Percentiles rank a stretch among this genome's conserved stretches.
These are phyloP conservation scores for Beauveria pseudobassiana DNA, from an alignment of 2,329 filamentous ascomycete species.

Conservation along the genomic window DNA sequence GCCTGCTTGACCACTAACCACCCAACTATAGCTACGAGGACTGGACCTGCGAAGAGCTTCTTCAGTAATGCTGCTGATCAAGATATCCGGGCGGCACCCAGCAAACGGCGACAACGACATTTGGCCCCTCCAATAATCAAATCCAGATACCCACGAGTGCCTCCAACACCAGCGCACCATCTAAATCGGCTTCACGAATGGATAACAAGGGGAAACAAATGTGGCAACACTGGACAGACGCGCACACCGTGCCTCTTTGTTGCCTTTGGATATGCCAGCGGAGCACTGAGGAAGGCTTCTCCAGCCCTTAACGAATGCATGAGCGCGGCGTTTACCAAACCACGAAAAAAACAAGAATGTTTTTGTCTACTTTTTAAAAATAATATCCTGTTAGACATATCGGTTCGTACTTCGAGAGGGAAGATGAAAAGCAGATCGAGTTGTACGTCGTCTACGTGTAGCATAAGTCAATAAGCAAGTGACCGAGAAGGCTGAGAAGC, in stretches of 20 bases:
- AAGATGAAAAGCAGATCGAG: neutral
- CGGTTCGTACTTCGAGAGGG: neutral
- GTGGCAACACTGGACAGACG: neutral
- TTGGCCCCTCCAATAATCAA: neutral
- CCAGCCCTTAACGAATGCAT: constrained; percentile 17
- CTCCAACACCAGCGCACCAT: neutral
- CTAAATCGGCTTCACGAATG: neutral
- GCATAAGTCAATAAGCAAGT: neutral
- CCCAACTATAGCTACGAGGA: constrained; percentile 74
- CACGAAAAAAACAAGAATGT: neutral
- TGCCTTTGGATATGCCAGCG: neutral
- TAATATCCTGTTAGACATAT: neutral
- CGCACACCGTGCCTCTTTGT: neutral
- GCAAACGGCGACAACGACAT: neutral
- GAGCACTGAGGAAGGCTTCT: neutral
- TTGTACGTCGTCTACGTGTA: neutral
- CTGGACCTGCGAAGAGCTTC: constrained; percentile 95
- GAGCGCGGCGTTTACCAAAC: constrained; percentile 21
- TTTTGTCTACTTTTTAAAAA: constrained; percentile 3
- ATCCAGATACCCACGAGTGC: neutral
- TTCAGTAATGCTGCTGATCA: constrained; percentile 43
- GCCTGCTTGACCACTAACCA: constrained; percentile 14
- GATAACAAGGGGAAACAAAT: neutral
- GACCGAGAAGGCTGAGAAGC: too few species aligned
- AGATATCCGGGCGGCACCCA: neutral